Evolutionary conservation across 176 grass and related monocot genomes (phyloP).

Genomic region (Eragrostis curvula): DNA sequence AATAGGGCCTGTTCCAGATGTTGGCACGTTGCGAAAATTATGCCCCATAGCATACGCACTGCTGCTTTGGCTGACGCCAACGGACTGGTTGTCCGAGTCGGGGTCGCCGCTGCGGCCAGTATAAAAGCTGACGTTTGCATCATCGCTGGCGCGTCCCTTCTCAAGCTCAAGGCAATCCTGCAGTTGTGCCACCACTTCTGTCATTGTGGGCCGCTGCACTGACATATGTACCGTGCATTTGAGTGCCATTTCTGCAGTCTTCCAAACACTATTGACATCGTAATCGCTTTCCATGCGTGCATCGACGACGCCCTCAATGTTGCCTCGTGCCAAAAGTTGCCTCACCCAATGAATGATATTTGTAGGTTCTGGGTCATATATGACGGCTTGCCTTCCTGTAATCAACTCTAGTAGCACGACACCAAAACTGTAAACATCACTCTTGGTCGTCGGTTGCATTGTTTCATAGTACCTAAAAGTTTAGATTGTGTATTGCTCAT

Average conservation of each 20-base stretch:
- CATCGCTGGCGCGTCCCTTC: background rate
- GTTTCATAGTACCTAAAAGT: background rate
- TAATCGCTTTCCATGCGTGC: slow-evolving; percentile 14
- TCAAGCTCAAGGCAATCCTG: slow-evolving; percentile 59
- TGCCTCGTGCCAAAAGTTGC: slow-evolving; percentile 23
- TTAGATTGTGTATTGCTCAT: background rate
- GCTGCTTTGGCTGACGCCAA: slow-evolving; percentile 20
- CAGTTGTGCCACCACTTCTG: slow-evolving; percentile 52
- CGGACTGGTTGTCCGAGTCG: slow-evolving; percentile 4
- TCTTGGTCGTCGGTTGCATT: slow-evolving; percentile 33
- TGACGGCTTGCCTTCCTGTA: slow-evolving; percentile 32
- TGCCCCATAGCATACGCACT: slow-evolving; percentile 27
- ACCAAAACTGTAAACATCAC: slow-evolving; percentile 48
- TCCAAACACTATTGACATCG: slow-evolving; percentile 59
- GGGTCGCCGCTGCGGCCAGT: background rate
- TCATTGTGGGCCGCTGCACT: slow-evolving; percentile 48
- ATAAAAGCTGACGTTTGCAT: background rate
- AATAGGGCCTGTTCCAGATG: slow-evolving; percentile 6
- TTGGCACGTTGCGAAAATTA: slow-evolving; percentile 26
- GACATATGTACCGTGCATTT: slow-evolving; percentile 41
- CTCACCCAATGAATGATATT: slow-evolving; percentile 45
- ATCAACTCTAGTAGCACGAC: slow-evolving; percentile 44
- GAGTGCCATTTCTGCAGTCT: slow-evolving; percentile 50
- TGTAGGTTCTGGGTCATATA: background rate
- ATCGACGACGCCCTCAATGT: slow-evolving; percentile 52